A percentile compares a stretch with the other conserved stretches of the same genome.
These are phyloP conservation scores for Colletotrichum kahawae DNA, from an alignment of 2,329 filamentous ascomycete species.

Conservation along the genomic window DNA sequence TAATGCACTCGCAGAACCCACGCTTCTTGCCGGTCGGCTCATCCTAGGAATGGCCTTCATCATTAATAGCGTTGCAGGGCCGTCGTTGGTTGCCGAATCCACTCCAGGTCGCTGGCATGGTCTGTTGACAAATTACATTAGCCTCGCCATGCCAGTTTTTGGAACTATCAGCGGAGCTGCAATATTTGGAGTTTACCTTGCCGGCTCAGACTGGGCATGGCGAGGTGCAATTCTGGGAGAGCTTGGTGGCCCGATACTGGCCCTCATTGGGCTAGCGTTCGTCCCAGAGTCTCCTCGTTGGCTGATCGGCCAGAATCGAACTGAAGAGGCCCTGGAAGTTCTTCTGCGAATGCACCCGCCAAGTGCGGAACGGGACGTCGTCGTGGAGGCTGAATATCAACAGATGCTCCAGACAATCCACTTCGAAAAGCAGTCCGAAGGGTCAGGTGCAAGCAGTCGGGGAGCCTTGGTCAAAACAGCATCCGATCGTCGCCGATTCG, in stretches of 20 bases:
- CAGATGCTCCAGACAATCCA: neutral
- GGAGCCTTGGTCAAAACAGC: neutral
- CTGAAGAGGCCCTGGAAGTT: neutral
- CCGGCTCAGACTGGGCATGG: neutral
- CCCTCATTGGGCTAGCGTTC: neutral
- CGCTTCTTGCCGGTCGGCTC: neutral
- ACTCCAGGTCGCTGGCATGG: neutral
- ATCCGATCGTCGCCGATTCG: neutral
- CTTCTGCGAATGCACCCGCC: neutral
- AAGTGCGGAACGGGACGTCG: neutral
- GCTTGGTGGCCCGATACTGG: neutral
- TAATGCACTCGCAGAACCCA: neutral
- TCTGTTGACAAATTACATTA: neutral
- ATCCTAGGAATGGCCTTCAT: neutral
- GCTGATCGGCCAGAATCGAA: neutral
- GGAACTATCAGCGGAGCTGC: neutral
- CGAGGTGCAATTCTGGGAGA: neutral
- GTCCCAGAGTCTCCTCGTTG: neutral
- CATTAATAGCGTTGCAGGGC: neutral
- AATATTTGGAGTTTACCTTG: neutral
- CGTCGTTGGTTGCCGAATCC: neutral
- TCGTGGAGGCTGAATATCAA: neutral
- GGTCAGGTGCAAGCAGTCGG: neutral
- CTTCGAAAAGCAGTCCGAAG: neutral
- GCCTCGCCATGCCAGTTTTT: neutral